These are phyloP conservation scores for Sistotremastrum suecicum DNA, from an alignment of 768 basidiomycete species.

Conservation along the genomic window DNA sequence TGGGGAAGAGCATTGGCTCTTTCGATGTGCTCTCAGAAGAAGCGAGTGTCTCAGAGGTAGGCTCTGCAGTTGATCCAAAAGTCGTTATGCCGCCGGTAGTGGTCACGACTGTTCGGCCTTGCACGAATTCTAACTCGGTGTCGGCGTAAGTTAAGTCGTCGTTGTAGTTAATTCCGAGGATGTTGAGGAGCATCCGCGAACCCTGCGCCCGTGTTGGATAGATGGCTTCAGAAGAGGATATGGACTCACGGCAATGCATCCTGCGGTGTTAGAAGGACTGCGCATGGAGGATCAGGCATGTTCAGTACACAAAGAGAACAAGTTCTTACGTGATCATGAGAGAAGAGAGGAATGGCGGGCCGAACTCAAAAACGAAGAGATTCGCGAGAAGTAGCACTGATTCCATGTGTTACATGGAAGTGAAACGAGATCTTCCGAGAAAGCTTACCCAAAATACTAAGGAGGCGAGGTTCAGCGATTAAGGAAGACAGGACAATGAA, in stretches of 20 bases:
- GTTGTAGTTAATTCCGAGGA: background rate
- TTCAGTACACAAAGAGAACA: too few species aligned
- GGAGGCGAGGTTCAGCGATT: too few species aligned
- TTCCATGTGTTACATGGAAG: too few species aligned
- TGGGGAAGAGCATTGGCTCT: too few species aligned
- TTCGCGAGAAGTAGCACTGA: slow-evolving; percentile 5
- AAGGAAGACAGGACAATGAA: background rate
- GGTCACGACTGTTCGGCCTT: too few species aligned
- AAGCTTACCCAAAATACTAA: too few species aligned
- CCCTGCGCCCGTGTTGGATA: slow-evolving; percentile 1
- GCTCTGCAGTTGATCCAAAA: too few species aligned
- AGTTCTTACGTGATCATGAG: slow-evolving; percentile 1
- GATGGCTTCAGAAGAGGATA: background rate
- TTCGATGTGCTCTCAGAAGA: too few species aligned
- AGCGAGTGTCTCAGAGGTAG: too few species aligned
- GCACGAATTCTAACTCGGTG: background rate
- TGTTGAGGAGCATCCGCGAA: slow-evolving; percentile 5
- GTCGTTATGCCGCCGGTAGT: too few species aligned
- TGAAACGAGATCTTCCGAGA: too few species aligned
- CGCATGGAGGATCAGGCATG: too few species aligned
- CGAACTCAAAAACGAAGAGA: slow-evolving; percentile 6
- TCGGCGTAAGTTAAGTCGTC: background rate
- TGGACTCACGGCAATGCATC: slow-evolving; percentile 5
- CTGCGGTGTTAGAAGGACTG: slow-evolving; percentile 4
- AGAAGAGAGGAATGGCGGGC: slow-evolving; percentile 3